Evolutionary conservation across 805 yeast species (phyloP).

Genomic region (Candida easanensis): DNA sequence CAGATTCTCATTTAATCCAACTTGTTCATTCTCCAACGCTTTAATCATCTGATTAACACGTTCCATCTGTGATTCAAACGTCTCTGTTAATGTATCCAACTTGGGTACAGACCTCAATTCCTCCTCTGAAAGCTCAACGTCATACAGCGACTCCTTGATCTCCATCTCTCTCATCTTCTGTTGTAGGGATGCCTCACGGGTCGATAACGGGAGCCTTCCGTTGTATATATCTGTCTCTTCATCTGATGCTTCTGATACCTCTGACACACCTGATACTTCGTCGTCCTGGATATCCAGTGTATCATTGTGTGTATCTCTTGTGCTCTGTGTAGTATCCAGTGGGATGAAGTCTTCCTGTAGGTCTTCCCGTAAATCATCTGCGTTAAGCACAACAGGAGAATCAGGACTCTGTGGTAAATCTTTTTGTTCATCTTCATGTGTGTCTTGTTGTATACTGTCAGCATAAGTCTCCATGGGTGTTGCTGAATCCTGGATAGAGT

Average conservation of each 20-base stretch:
- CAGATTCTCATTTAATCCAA: not conserved
- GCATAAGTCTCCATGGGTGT: no score
- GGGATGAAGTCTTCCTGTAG: conserved; percentile 9
- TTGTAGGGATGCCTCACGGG: conserved; percentile 28
- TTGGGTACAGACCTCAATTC: conserved; percentile 20
- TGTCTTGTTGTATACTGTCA: no score
- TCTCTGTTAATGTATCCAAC: conserved; percentile 4
- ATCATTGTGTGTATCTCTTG: no score
- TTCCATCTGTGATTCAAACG: conserved; percentile 5
- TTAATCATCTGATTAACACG: conserved; percentile 1
- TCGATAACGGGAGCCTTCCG: conserved; percentile 28
- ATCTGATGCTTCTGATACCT: not conserved
- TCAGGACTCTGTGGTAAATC: no score
- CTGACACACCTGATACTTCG: not conserved
- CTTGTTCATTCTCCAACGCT: conserved; percentile 1
- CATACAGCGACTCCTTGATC: conserved; percentile 34
- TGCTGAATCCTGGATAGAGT: no score
- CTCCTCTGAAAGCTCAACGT: conserved; percentile 25
- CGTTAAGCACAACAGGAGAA: not conserved
- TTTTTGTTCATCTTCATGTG: not conserved
- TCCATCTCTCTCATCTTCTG: conserved; percentile 27
- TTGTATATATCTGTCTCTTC: conserved; percentile 7
- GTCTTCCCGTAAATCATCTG: not conserved
- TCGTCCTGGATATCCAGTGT: no score
- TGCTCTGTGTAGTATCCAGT: no score